Percentiles rank a stretch among this genome's conserved stretches.
Evolutionary conservation across 805 yeast species (phyloP).

Genomic region (Vanderwaltozyma verrucispora): DNA sequence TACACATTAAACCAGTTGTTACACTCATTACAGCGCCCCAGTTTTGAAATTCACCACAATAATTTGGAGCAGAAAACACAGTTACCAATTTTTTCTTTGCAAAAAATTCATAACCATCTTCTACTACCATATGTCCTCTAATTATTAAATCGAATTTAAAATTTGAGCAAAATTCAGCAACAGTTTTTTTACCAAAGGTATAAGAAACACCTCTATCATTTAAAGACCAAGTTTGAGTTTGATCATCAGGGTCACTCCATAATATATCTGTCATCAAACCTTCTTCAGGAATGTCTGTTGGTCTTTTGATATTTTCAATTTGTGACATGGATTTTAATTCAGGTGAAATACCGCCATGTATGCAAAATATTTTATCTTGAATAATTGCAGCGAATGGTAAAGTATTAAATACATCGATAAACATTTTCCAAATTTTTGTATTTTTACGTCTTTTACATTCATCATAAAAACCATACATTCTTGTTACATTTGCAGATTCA

Average conservation of each 20-base stretch:
- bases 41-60: slow-evolving; percentile 71
- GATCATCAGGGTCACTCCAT: slow-evolving; percentile 73
- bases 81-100: slow-evolving; percentile 66
- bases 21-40: slow-evolving; percentile 77
- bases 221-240: slow-evolving; percentile 51
- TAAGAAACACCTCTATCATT: slow-evolving; percentile 79
- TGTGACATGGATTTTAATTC: slow-evolving; percentile 50
- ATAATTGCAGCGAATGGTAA: slow-evolving; percentile 92
- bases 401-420: slow-evolving; percentile 90
- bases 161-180: slow-evolving; percentile 49
- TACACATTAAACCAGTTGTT: slow-evolving; percentile 55
- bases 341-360: slow-evolving; percentile 80
- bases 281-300: slow-evolving; percentile 74
- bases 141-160: slow-evolving; percentile 68
- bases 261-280: slow-evolving; percentile 68
- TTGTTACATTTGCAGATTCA: slow-evolving; percentile 93
- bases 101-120: slow-evolving; percentile 79
- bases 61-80: slow-evolving; percentile 73
- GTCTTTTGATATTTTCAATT: slow-evolving; percentile 58
- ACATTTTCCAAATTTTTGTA: slow-evolving; percentile 85
- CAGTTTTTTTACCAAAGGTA: slow-evolving; percentile 62
- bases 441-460: slow-evolving; percentile 92
- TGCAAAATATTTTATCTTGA: slow-evolving; percentile 86
- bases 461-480: slow-evolving; percentile 95
- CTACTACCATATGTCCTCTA: slow-evolving; percentile 84